phyloP scores from a whole-genome alignment of 257 asterid species.

The Vinca minor region DNA sequence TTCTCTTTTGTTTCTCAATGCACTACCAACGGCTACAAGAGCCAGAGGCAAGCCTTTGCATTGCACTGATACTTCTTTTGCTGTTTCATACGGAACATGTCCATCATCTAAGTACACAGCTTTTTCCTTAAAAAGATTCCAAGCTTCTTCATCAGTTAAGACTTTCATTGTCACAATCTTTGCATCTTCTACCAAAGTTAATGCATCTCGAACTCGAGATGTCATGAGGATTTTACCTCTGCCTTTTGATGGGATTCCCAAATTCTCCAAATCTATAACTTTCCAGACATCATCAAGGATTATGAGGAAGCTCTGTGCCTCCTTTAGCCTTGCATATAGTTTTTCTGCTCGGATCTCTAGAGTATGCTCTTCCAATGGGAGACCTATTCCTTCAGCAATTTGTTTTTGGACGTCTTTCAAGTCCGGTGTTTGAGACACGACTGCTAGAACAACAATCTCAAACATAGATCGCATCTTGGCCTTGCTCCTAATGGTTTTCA shows the following conservation, averaged over 20 bases:
- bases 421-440: not conserved
- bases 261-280: no score
- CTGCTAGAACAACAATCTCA: not conserved
- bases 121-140: slow-evolving; percentile 15
- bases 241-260: no score
- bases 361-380: not conserved
- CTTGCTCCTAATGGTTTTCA: no score
- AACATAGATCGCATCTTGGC: not conserved
- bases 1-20: slow-evolving; percentile 1
- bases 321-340: not conserved
- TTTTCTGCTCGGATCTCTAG: not conserved
- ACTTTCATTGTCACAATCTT: not conserved
- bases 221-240: slow-evolving; percentile 16
- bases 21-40: slow-evolving; percentile 14
- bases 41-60: slow-evolving; percentile 29
- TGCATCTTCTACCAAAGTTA: not conserved
- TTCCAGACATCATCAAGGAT: no score
- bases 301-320: no score
- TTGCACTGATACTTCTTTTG: not conserved
- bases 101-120: slow-evolving; percentile 2
- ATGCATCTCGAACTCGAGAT: slow-evolving; percentile 1
- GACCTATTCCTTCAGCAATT: not conserved
- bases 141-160: slow-evolving; percentile 17
- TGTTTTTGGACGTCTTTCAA: not conserved
- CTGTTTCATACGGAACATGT: not conserved